Evolutionary conservation across 768 basidiomycete species (phyloP), one percentile per base, ranked within the genome.

Genomic region (Mycena albidolilacea): DNA sequence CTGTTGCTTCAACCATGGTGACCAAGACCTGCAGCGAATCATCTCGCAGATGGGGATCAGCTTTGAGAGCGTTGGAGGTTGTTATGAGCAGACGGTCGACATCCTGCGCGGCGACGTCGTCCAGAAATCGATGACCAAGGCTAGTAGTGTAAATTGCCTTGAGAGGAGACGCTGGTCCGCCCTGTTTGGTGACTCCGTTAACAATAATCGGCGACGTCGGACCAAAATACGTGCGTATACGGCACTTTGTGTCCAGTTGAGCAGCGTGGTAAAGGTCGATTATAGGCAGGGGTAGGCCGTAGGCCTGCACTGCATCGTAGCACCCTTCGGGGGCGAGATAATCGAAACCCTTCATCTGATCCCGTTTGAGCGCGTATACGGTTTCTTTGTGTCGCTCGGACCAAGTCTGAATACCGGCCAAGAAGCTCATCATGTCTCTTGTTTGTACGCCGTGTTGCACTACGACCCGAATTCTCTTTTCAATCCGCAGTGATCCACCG

Each of bases 311-410:
- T 5, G 81, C 80, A 70, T 83, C 81, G 59, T 83, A 81, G 69
- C 82, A 82, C 0, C 82, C 81, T 65, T 81, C 48, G 0, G 81
- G 81, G 9, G 64, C 67, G 0, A 83, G 72, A 55, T 74, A 71
- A 48, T 82, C 82, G 60, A 82, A 82, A 0, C 81, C 81, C 46
- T 83, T 83, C 77, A 74, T 81, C 50, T 83, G 81, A 52, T 82
- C 80, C 0, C 79, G 70, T 64, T 80, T 69, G 14, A 82, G 55
- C 0, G 75, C 71, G 58, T 74, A 81, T 0, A 81, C 17, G 0
- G 78, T 70, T 10, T 67, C 17, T 3, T 80, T 77, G 30, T 74
- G 61, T 5, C 80, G 71, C 6, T 71, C 35, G 7, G 80, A 68
- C 76, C 77, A 82, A 8, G 70, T 69, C 68, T 80, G 62, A 11